These are phyloP conservation scores for Colletotrichum magnum DNA, from an alignment of 2,329 filamentous ascomycete species.

Conservation along the genomic window DNA sequence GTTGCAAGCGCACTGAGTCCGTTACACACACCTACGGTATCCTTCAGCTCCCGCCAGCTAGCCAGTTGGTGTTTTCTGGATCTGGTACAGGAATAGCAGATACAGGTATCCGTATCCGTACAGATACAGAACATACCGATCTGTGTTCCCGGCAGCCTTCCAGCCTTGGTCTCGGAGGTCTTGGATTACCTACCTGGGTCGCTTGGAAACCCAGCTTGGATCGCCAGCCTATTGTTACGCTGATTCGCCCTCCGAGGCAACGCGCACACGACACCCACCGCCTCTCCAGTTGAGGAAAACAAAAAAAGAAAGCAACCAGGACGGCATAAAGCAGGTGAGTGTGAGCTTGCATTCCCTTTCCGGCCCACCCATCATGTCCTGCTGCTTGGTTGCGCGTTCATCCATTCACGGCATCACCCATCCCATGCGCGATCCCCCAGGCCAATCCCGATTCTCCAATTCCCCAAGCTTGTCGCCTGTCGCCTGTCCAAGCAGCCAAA, in stretches of 20 bases:
- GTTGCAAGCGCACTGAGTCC: slow-evolving; percentile 33
- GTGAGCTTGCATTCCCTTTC: slow-evolving; percentile 34
- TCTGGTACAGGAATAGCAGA: too few species aligned
- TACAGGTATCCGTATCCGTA: too few species aligned
- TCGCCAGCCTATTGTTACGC: slow-evolving; percentile 5
- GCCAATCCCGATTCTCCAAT: slow-evolving; percentile 18
- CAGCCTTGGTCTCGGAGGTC: too few species aligned
- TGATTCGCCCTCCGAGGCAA: not conserved
- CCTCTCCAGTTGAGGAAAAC: too few species aligned
- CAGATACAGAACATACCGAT: too few species aligned
- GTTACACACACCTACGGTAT: not conserved
- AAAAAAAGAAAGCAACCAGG: slow-evolving; percentile 19
- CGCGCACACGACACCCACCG: too few species aligned
- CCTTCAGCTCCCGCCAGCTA: too few species aligned
- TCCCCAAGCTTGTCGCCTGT: not conserved
- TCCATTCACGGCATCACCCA: slow-evolving; percentile 32
- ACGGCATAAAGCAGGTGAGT: not conserved
- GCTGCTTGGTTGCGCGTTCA: slow-evolving; percentile 21
- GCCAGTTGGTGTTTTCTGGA: too few species aligned
- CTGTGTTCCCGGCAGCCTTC: too few species aligned
- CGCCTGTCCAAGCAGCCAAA: slow-evolving; percentile 32
- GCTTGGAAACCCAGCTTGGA: too few species aligned
- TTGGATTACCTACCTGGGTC: too few species aligned
- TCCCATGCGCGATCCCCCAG: slow-evolving; percentile 13
- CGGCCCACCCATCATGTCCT: slow-evolving; percentile 24